Conservation (phyloP, 2,329 filamentous ascomycete genomes). For the Malbranchea cinnamomea region DNA sequence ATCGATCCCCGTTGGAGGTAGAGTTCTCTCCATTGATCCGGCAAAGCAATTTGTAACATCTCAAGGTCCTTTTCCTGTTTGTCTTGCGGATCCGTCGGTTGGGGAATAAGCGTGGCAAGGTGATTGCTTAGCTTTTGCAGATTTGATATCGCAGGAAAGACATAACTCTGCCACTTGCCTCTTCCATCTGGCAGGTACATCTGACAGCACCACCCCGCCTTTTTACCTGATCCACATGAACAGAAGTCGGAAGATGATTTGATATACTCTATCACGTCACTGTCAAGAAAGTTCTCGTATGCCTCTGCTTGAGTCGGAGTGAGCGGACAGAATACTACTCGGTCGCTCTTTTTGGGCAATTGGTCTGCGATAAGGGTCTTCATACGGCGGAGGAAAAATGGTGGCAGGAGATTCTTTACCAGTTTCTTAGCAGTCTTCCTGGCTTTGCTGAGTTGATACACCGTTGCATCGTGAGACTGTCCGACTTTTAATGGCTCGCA, state of each 20-base stretch:
- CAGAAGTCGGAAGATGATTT: constrained; percentile 54
- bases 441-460: constrained; percentile 65
- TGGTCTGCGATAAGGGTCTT: constrained; percentile 87
- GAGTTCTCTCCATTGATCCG: constrained; percentile 57
- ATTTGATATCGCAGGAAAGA: constrained; percentile 72
- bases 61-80: constrained; percentile 67
- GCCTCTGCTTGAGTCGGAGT: constrained; percentile 67
- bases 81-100: constrained; percentile 45
- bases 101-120: constrained; percentile 71
- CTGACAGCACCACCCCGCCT: constrained; percentile 70
- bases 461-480: constrained; percentile 82
- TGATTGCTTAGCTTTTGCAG: constrained; percentile 87
- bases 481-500: constrained; percentile 68
- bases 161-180: constrained; percentile 56
- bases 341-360: constrained; percentile 84
- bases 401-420: constrained; percentile 71
- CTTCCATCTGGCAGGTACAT: constrained; percentile 43
- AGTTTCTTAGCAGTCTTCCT: constrained; percentile 71
- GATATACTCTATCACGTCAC: constrained; percentile 54
- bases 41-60: constrained; percentile 58
- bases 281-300: constrained; percentile 68
- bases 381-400: constrained; percentile 82
- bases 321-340: constrained; percentile 86
- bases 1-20: constrained; percentile 66
- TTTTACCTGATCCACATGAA: constrained; percentile 51